A percentile compares a stretch with the other conserved stretches of the same genome.
These are phyloP conservation scores for Lactifluus subvellereus DNA, from an alignment of 768 basidiomycete species.

Conservation along the genomic window DNA sequence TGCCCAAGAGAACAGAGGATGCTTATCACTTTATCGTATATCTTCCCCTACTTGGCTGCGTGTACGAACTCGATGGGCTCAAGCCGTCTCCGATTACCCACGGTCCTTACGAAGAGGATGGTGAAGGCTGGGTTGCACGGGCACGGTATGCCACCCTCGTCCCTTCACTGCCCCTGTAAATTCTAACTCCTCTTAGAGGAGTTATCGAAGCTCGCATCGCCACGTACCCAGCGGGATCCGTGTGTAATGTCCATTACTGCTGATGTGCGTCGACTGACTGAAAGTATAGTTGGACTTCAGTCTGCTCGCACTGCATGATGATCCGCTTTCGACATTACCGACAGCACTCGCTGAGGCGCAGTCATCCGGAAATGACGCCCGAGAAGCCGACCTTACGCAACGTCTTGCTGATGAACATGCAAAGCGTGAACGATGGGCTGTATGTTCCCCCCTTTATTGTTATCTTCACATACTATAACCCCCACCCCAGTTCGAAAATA, in stretches of 20 bases:
- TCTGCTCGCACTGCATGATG: constrained; percentile 79
- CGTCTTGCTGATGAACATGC: constrained; percentile 61
- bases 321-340: constrained; percentile 68
- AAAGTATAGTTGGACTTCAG: constrained; percentile 77
- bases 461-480: constrained; percentile 12
- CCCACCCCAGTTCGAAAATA: constrained; percentile 70
- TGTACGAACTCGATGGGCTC: constrained; percentile 94
- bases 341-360: constrained; percentile 47
- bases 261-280: neutral
- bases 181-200: constrained; percentile 43
- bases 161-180: constrained; percentile 7
- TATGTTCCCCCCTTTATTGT: constrained; percentile 36
- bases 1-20: constrained; percentile 62
- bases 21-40: constrained; percentile 98
- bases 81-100: constrained; percentile 76
- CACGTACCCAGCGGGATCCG: constrained; percentile 85
- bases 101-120: constrained; percentile 57
- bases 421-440: constrained; percentile 78
- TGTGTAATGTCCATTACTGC: constrained; percentile 38
- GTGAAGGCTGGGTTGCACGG: constrained; percentile 77
- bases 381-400: constrained; percentile 47
- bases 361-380: constrained; percentile 31
- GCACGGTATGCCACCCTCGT: constrained; percentile 51
- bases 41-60: constrained; percentile 69
- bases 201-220: constrained; percentile 85